Percentiles rank a stretch among this genome's conserved stretches.
These are phyloP conservation scores for Solanum hybrid DNA, from an alignment of 305 asterid species.

Conservation along the genomic window DNA sequence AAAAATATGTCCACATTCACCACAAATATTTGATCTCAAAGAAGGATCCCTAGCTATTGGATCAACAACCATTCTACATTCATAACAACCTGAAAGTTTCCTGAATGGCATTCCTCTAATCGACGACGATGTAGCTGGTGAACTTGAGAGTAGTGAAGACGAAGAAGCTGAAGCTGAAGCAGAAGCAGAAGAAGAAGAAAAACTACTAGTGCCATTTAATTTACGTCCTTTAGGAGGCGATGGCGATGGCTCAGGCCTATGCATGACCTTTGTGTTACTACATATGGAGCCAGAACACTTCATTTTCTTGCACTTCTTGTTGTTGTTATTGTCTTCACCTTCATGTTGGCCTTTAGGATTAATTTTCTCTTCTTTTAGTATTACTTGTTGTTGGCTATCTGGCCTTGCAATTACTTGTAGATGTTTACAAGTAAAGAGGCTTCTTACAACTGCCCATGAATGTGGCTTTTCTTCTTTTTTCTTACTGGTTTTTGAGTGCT, in stretches of 20 bases:
- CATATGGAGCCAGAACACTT: constrained; percentile 79
- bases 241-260: constrained; percentile 37
- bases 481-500: constrained; percentile 10
- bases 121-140: constrained; percentile 41
- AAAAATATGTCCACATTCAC: constrained; percentile 67
- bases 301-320: constrained; percentile 45
- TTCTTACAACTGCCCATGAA: constrained; percentile 78
- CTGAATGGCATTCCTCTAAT: constrained; percentile 66
- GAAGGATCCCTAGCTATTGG: constrained; percentile 82
- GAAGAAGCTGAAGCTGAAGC: background rate
- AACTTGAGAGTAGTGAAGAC: background rate
- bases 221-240: constrained; percentile 22
- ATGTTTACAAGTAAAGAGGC: constrained; percentile 86
- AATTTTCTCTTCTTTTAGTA: background rate
- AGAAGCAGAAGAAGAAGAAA: background rate
- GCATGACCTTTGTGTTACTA: constrained; percentile 77
- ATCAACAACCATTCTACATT: constrained; percentile 86
- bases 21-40: constrained; percentile 51
- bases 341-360: background rate
- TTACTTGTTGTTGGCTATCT: constrained; percentile 19
- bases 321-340: constrained; percentile 13
- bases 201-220: background rate
- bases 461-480: constrained; percentile 34
- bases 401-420: constrained; percentile 35
- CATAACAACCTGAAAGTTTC: constrained; percentile 77